Evolutionary conservation across 768 basidiomycete species (phyloP), one percentile per base, ranked within the genome.

Genomic region (Mycena belliarum): DNA sequence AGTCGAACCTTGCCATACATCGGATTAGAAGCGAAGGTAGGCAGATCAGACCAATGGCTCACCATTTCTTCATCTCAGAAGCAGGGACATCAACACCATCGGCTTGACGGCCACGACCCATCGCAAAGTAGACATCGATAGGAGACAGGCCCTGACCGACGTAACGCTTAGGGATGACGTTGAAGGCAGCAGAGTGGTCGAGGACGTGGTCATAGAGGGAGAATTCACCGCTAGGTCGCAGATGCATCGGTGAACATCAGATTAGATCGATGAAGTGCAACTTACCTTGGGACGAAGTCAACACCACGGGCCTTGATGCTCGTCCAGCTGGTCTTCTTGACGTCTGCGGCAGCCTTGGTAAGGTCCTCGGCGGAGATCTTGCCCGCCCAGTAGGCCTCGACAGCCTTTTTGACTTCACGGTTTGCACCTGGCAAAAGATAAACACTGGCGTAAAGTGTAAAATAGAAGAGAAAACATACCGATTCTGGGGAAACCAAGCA

Each of bases 21-120:
- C 38, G 60, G n/a, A 60, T 61, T 29, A 15, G 18, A 55, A 51
- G 21, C 49, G 33, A 37, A 60, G 26, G 48, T n/a, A n/a, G 32
- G 37, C 33, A 14, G 21, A n/a, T 14, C 20, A 18, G 49, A 26
- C 15, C n/a, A n/a, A 35, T 38, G 24, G 79, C 87, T 67, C 70
- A 93, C 96, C 97, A 99, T 78, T 98, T 98, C 85, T 97, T 98
- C 97, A 98, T 98, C 81, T 98, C 95, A 63, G 85, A 93, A 46
- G 95, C 94, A 48, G 93, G 93, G 63, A 98, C 94, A 77, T 99
- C 97, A 67, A 98, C 95, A 59, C 87, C 89, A 63, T 86, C 91
- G 40, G 89, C 82, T 77, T 99, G 97, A 65, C 96, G 93, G 56
- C 97, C 97, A 77, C 97, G 96, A 52, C 96, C 97, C 91, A 98